Evolutionary conservation across 371 early-diverging fungal genomes (phyloP), one percentile per base, ranked within the genome.

Genomic region (Mortierella sp.): DNA sequence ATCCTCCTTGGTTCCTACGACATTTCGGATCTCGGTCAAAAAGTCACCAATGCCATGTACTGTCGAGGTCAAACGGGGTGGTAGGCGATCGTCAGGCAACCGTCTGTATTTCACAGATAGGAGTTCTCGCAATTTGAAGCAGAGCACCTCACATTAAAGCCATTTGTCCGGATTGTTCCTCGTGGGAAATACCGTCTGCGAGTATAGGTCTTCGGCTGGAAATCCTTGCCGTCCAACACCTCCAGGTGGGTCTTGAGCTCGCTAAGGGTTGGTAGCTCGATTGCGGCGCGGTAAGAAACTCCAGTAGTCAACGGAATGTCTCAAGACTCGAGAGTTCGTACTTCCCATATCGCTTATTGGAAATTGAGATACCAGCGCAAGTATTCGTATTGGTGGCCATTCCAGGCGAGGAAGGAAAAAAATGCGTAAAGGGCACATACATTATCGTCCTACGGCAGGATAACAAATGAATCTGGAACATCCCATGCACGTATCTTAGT

Each of bases 21-120:
- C 61, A n/a, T 67, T 65, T n/a, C 66, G 10, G 23, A 66, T 58
- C 57, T 66, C 66, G 7, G 45, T 43, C 34, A 66, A 28, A 34
- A 28, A 66, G 19, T 45, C 2, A 32, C 45, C 40, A 29, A 23
- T 15, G 29, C 66, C 66, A 32, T 23, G 31, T n/a, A 49, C 26
- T 19, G 57, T 31, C 13, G 53, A 51, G 28, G 29, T 23, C 26
- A 65, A 17, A 10, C 57, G 37, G 3, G 37, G 28, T 2, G 58
- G 66, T 17, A 56, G 45, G 13, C 9, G 2, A 7, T 12, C 43
- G 19, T 56, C 66, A 12, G 28, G 43, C 15, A 23, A 42, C 12
- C 66, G 37, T 28, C n/a, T 15, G 45, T 43, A 56, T 9, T 43
- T 35, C 28, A 57, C 66, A 1, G 56, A 35, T 28, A 26, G 40